These are phyloP conservation scores for Saccharomyces hybrid DNA, from an alignment of 1,139 yeast species.

Conservation along the genomic window DNA sequence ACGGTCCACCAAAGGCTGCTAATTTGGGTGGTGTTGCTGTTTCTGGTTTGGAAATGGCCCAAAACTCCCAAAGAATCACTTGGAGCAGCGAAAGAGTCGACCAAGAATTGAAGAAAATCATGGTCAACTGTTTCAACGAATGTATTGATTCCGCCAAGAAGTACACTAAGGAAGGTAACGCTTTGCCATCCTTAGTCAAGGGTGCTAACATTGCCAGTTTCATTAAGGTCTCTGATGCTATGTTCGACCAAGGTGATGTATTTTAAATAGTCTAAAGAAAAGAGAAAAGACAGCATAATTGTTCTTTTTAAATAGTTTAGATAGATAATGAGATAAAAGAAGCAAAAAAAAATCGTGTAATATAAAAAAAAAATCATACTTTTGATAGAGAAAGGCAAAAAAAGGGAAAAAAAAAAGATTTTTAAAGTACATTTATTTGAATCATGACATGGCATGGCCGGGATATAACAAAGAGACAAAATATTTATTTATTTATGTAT, in stretches of 20 bases:
- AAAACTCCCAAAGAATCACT: constrained; percentile 86
- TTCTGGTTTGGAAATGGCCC: constrained; percentile 98
- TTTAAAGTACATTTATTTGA: not conserved
- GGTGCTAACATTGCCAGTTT: constrained; percentile 99
- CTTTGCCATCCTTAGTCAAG: constrained; percentile 87
- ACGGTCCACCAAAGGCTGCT: constrained; percentile 99
- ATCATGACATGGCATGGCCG: not conserved
- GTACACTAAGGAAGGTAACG: constrained; percentile 62
- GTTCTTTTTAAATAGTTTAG: not conserved
- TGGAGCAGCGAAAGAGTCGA: constrained; percentile 92
- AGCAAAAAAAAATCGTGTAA: not conserved
- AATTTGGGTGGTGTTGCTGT: constrained; percentile 99
- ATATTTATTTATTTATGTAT: not conserved
- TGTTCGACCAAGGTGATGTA: constrained; percentile 95
- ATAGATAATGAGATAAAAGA: not conserved
- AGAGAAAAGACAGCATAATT: not conserved
- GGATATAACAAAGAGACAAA: not conserved
- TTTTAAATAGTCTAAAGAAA: constrained; percentile 23
- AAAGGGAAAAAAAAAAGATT: no score
- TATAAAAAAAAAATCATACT: not conserved
- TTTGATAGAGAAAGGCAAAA: no score
- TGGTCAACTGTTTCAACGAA: constrained; percentile 88
- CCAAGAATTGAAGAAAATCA: constrained; percentile 75
- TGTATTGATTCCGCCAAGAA: constrained; percentile 81
- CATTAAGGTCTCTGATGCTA: constrained; percentile 96